Evolutionary conservation across 208 protist species (phyloP), one percentile per base, ranked within the genome.

Genomic region (Leptomonas seymouri): DNA sequence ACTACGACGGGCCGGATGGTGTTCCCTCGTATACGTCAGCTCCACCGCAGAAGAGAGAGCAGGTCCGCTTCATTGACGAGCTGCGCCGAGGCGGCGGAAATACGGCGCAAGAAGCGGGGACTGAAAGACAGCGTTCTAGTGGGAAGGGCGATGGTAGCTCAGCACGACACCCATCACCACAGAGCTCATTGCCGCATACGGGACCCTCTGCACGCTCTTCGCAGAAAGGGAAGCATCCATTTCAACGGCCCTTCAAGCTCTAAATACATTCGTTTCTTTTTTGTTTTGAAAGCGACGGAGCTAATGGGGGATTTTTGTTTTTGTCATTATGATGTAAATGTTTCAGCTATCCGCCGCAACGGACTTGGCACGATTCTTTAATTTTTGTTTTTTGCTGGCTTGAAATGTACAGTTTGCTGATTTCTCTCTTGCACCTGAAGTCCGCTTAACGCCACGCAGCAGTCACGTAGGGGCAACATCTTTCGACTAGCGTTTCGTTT

Each of bases 31-130:
- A 97, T 80, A 89, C 88, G 5, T 85, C 55, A 20, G 88, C 93
- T 57, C 86, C 89, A 16, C 48, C 67, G 16, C 71, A 61, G 48
- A 93, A 87, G 59, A 69, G 92, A n/a, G 84, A 81, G 55, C 88
- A 97, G 63, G 82, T 93, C 21, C 84, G 76, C 25, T 92, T 90
- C 53, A 89, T 97, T 59, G 82, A 92, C 36, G 72, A 93, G 34
- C 28, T 79, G 49, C 74, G 51, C 51, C 80, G 71, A 41, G 55
- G 53, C 45, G 67, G 23, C 36, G 25, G 51, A 1, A 14, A 64
- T 20, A 41, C 28, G 21, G 3, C 30, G 8, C 34, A 18, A 4
- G 6, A 30, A 28, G 2, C 55, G 7, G n/a, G 15, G 11, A 39
- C 14, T 9, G 28, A 23, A 14, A 18, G 51, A 0, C 12, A 15